Conservation (phyloP, 352 stramenopile genomes). For the Globisporangium uncinulatum region DNA sequence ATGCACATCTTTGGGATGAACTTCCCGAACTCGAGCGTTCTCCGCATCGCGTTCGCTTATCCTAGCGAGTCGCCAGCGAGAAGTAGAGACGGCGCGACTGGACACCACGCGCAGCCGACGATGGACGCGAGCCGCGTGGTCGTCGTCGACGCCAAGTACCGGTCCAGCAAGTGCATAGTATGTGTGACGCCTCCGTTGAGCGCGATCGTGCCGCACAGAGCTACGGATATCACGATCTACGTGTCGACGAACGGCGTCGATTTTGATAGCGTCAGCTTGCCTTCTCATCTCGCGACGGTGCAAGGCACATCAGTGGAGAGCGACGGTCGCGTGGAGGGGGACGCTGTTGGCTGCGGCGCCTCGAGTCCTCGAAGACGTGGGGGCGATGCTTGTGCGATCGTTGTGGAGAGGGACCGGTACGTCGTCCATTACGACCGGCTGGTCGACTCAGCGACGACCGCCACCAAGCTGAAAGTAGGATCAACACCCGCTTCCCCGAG, state of each 20-base stretch:
- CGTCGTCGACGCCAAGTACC: conserved; percentile 49
- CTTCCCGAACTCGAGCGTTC: conserved; percentile 33
- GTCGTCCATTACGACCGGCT: conserved; percentile 10
- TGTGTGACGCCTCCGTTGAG: conserved; percentile 37
- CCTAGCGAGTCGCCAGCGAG: not conserved
- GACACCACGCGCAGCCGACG: conserved; percentile 8
- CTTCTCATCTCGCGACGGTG: conserved; percentile 20
- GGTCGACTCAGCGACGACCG: not conserved
- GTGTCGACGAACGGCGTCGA: conserved; percentile 51
- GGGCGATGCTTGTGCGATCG: conserved; percentile 1
- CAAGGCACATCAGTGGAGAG: not conserved
- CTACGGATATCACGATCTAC: conserved; percentile 26
- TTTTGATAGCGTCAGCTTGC: conserved; percentile 57
- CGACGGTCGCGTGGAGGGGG: conserved; percentile 8
- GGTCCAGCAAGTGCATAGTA: conserved; percentile 33
- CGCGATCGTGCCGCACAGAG: conserved; percentile 12
- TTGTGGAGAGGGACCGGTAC: conserved; percentile 11
- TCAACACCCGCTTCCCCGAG: not conserved
- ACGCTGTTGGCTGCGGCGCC: not conserved
- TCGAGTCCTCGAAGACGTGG: conserved; percentile 4
- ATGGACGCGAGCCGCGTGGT: conserved; percentile 36
- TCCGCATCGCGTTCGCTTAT: conserved; percentile 44
- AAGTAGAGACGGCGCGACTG: too few species aligned
- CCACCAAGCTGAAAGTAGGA: not conserved
- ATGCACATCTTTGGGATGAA: conserved; percentile 44